Percentiles rank a stretch among this genome's conserved stretches.
These are phyloP conservation scores for Trichoderma sp. DNA, from an alignment of 2,329 filamentous ascomycete species.

Conservation along the genomic window DNA sequence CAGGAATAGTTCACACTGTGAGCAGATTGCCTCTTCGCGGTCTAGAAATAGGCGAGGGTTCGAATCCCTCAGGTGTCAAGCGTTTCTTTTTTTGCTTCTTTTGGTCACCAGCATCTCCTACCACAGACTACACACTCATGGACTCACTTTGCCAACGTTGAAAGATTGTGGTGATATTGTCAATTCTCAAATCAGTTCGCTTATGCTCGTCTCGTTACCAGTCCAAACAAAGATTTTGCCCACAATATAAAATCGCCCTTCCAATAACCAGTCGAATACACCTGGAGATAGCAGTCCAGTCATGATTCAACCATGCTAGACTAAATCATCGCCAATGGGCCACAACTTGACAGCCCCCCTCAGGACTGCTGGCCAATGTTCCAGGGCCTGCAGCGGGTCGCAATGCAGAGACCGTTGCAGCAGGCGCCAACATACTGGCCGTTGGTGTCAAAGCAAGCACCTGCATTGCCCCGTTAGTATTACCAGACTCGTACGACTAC, in stretches of 20 bases:
- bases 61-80: conserved; percentile 28
- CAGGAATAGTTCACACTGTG: conserved; percentile 26
- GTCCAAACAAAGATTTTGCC: background rate
- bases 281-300: background rate
- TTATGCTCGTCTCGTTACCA: background rate
- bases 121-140: no score
- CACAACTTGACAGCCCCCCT: background rate
- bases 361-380: conserved; percentile 29
- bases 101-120: background rate
- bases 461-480: conserved; percentile 17
- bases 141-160: background rate
- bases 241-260: background rate
- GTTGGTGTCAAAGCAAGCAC: conserved; percentile 41
- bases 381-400: conserved; percentile 46
- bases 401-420: conserved; percentile 50
- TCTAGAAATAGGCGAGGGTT: conserved; percentile 28
- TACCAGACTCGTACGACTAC: background rate
- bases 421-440: conserved; percentile 45
- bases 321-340: background rate
- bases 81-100: background rate
- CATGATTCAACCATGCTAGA: background rate
- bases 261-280: background rate
- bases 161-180: background rate
- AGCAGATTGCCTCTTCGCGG: conserved; percentile 23
- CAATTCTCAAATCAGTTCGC: background rate